phyloP scores from a whole-genome alignment of 129 eudicot species.

The Apium graveolens region DNA sequence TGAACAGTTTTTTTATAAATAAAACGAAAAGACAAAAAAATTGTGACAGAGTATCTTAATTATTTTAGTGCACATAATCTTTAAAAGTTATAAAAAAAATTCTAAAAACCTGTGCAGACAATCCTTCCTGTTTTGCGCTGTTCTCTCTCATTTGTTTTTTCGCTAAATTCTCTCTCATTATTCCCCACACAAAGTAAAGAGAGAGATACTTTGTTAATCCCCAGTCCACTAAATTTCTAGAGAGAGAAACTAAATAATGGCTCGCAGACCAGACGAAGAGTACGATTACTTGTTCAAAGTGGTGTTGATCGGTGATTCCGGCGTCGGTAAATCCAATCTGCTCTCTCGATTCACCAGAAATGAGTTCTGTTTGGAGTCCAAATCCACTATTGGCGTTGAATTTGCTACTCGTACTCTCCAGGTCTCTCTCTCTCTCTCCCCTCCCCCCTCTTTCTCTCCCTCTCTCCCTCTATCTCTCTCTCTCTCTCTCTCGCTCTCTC shows the following conservation, averaged over 20 bases:
- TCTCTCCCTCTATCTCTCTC: background rate
- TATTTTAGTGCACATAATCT: too few species aligned
- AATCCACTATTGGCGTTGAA: conserved; percentile 95
- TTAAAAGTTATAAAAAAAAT: background rate
- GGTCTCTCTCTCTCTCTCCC: conserved; percentile 23
- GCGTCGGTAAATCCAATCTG: conserved; percentile 79
- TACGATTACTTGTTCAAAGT: conserved; percentile 92
- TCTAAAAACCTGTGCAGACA: background rate
- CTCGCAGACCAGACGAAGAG: conserved; percentile 81
- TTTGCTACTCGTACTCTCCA: conserved; percentile 95
- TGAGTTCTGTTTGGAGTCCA: conserved; percentile 84
- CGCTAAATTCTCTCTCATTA: conserved; percentile 4
- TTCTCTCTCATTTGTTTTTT: conserved; percentile 4
- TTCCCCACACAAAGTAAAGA: background rate
- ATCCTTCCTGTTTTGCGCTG: conserved; percentile 3
- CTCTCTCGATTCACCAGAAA: conserved; percentile 85
- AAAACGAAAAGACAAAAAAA: too few species aligned
- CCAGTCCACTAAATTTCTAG: background rate
- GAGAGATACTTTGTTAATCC: background rate
- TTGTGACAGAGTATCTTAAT: too few species aligned
- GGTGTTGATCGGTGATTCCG: conserved; percentile 80
- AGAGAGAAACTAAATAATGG: conserved; percentile 44
- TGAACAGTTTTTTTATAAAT: too few species aligned
- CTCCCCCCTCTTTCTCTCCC: conserved; percentile 15
- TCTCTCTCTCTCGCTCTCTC: background rate